Percentiles rank a stretch among this genome's conserved stretches.
Evolutionary conservation across 164 flowering plant species (phyloP).

Genomic region (Magnolia changhungtana): DNA sequence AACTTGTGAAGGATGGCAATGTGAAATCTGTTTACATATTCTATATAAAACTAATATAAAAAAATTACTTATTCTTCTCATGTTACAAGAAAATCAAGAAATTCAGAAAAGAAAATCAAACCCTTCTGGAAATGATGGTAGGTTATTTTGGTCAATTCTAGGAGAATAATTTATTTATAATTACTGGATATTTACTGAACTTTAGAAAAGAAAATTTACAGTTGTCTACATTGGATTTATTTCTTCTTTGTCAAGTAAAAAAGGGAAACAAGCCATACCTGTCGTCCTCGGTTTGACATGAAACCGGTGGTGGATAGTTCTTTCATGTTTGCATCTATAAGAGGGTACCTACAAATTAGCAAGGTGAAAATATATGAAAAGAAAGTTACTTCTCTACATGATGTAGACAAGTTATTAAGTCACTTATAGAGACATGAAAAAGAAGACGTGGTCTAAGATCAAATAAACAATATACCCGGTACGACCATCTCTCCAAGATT

Average conservation of each 20-base stretch:
- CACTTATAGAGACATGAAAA: not conserved
- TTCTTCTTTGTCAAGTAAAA: not conserved
- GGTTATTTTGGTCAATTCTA: too few species aligned
- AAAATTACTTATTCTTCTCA: too few species aligned
- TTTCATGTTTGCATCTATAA: conserved; percentile 91
- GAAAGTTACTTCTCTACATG: not conserved
- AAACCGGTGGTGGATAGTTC: conserved; percentile 79
- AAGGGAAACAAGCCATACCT: conserved; percentile 36
- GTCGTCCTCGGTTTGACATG: conserved; percentile 97
- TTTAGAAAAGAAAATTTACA: not conserved
- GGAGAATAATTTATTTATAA: too few species aligned
- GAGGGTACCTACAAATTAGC: conserved; percentile 63
- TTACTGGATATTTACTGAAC: too few species aligned
- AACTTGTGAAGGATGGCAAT: too few species aligned
- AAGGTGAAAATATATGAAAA: not conserved
- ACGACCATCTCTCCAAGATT: conserved; percentile 77
- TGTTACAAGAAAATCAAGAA: too few species aligned
- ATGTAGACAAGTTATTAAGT: not conserved
- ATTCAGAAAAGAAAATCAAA: too few species aligned
- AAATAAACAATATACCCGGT: conserved; percentile 58
- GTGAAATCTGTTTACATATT: too few species aligned
- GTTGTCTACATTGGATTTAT: not conserved
- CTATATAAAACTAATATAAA: too few species aligned
- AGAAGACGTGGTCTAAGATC: not conserved
- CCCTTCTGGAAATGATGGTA: too few species aligned